Percentiles rank a stretch among this genome's conserved stretches.
Conservation (phyloP, 2,329 filamentous ascomycete genomes). For the Colletotrichum sansevieriae region DNA sequence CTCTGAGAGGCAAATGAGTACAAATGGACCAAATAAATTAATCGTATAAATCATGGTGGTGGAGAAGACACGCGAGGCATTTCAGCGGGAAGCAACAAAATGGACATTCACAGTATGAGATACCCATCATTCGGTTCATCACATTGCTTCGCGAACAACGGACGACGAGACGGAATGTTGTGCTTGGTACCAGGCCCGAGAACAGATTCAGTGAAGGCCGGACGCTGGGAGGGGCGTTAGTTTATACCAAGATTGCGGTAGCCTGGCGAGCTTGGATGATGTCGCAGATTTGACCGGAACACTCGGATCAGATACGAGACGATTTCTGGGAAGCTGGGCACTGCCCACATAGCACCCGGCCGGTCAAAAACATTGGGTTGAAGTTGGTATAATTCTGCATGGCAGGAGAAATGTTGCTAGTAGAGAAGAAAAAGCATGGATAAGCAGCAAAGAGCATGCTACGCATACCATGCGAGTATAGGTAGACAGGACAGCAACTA, state of each 20-base stretch:
- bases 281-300: conserved; percentile 26
- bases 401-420: conserved; percentile 29
- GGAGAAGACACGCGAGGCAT: conserved; percentile 26
- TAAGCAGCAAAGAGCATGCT: conserved; percentile 18
- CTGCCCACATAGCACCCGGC: not conserved
- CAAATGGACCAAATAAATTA: conserved; percentile 17
- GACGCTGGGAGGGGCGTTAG: conserved; percentile 9
- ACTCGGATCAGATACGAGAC: conserved; percentile 21
- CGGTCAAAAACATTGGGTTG: not conserved
- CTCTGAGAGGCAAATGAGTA: conserved; percentile 43
- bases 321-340: conserved; percentile 18
- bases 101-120: conserved; percentile 39
- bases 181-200: conserved; percentile 14
- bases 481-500: conserved; percentile 29
- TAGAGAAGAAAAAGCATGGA: not conserved
- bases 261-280: conserved; percentile 5
- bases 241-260: conserved; percentile 24
- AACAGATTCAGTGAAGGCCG: conserved; percentile 6
- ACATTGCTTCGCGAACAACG: conserved; percentile 36
- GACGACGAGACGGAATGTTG: conserved; percentile 8
- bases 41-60: conserved; percentile 12
- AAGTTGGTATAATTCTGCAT: conserved; percentile 28
- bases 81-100: conserved; percentile 28
- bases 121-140: conserved; percentile 39
- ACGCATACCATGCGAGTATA: conserved; percentile 10